Percentiles rank a stretch among this genome's conserved stretches.
phyloP scores from a whole-genome alignment of 2,329 filamentous ascomycete genomes.

The Clonostachys byssicola region DNA sequence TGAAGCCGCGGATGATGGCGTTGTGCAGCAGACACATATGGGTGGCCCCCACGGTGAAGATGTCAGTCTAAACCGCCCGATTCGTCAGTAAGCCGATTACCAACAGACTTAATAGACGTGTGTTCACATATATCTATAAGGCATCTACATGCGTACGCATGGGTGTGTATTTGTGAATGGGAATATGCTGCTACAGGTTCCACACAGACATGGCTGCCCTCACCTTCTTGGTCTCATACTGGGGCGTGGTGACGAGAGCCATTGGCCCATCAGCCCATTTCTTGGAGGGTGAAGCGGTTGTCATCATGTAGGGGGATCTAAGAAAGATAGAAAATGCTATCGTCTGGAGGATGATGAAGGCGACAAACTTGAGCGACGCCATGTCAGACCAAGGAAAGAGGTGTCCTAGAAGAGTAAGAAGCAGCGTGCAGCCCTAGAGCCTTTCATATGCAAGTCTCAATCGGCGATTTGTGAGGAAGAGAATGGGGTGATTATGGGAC shows the following conservation, averaged over 20 bases:
- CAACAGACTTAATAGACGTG: too few species aligned
- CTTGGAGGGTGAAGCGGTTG: slow-evolving; percentile 14
- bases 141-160: too few species aligned
- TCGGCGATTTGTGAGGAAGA: too few species aligned
- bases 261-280: slow-evolving; percentile 52
- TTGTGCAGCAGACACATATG: slow-evolving; percentile 62
- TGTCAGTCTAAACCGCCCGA: slow-evolving; percentile 36
- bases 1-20: slow-evolving; percentile 58
- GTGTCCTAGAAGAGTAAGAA: too few species aligned
- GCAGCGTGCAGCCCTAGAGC: too few species aligned
- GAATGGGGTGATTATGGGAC: too few species aligned
- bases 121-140: not conserved
- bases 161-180: too few species aligned
- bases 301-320: slow-evolving; percentile 27
- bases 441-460: too few species aligned
- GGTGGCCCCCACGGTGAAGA: slow-evolving; percentile 54
- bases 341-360: slow-evolving; percentile 12
- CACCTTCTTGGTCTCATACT: slow-evolving; percentile 40
- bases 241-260: slow-evolving; percentile 48
- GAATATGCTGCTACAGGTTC: too few species aligned
- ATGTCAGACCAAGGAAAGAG: too few species aligned
- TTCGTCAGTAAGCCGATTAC: too few species aligned
- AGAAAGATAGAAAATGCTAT: slow-evolving; percentile 22
- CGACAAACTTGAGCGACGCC: not conserved
- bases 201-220: slow-evolving; percentile 12